Evolutionary conservation across 306 rosid genomes (phyloP).

Genomic region (Cicer pinnatifidum): DNA sequence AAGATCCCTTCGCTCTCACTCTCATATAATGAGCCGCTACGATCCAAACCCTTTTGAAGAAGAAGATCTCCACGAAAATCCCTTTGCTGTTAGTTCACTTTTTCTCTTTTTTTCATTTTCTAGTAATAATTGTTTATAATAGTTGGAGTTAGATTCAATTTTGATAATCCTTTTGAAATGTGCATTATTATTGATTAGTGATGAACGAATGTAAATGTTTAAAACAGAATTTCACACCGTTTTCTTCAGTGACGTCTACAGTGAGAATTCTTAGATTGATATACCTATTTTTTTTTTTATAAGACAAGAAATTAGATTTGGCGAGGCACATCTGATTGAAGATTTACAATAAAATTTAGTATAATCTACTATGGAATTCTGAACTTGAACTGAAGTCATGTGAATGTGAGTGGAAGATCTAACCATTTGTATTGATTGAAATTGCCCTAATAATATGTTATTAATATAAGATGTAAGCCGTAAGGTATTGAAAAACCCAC

Average conservation of each 20-base stretch:
- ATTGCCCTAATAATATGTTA: no score
- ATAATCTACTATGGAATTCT: no score
- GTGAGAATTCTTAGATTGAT: conserved; percentile 1
- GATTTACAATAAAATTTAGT: no score
- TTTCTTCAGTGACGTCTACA: neutral
- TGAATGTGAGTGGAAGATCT: no score
- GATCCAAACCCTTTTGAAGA: conserved; percentile 77
- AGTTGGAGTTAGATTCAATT: neutral
- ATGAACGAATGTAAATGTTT: neutral
- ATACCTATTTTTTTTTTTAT: neutral
- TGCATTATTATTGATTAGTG: neutral
- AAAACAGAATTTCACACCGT: neutral
- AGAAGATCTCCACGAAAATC: conserved; percentile 72
- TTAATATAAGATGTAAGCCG: neutral
- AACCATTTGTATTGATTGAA: no score
- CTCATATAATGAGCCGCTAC: conserved; percentile 61
- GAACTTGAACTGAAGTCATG: no score
- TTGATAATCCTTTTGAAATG: neutral
- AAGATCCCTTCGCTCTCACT: conserved; percentile 20
- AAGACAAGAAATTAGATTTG: no score
- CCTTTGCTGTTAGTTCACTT: conserved; percentile 64
- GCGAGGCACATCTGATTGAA: no score
- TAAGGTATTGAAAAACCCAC: neutral
- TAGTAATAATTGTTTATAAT: neutral
- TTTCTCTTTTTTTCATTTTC: neutral